Evolutionary conservation across 2,329 filamentous ascomycete genomes (phyloP).

Genomic region (Leptosphaerulina australis): DNA sequence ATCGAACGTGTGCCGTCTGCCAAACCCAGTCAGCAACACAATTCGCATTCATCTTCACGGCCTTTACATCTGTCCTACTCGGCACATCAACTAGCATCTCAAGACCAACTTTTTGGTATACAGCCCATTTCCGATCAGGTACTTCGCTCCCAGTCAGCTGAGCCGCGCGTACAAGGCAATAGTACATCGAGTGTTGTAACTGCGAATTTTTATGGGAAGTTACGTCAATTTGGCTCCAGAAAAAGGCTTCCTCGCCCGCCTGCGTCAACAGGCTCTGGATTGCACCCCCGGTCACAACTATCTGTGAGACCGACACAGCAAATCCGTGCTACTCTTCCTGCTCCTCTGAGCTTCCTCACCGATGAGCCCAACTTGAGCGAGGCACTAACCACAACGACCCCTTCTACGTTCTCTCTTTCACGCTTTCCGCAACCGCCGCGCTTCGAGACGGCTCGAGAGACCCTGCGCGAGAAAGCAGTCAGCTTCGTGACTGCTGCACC

Average conservation of each 20-base stretch:
- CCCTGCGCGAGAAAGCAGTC: conserved; percentile 18
- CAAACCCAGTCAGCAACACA: conserved; percentile 16
- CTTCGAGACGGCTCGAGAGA: conserved; percentile 24
- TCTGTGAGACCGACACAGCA: conserved; percentile 23
- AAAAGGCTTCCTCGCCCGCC: conserved; percentile 45
- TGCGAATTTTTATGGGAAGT: conserved; percentile 25
- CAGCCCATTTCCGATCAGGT: conserved; percentile 26
- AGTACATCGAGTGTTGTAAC: conserved; percentile 26
- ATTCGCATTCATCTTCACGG: conserved; percentile 23
- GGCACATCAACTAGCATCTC: conserved; percentile 36
- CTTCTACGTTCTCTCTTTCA: conserved; percentile 44
- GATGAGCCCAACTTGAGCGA: conserved; percentile 26
- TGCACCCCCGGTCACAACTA: conserved; percentile 19
- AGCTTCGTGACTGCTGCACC: conserved; percentile 38
- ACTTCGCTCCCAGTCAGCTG: conserved; percentile 38
- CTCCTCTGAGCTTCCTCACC: conserved; percentile 28
- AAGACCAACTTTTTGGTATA: conserved; percentile 17
- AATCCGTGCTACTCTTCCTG: conserved; percentile 27
- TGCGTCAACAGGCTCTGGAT: conserved; percentile 19
- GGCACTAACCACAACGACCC: conserved; percentile 22
- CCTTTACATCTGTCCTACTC: conserved; percentile 41
- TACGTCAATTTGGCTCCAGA: conserved; percentile 42
- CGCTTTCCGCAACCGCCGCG: conserved; percentile 45
- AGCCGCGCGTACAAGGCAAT: conserved; percentile 27
- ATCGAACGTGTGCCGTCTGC: conserved; percentile 37